These are phyloP conservation scores for Leccinum subfulvum DNA, from an alignment of 1,284 basidiomycete genomes.

Conservation along the genomic window DNA sequence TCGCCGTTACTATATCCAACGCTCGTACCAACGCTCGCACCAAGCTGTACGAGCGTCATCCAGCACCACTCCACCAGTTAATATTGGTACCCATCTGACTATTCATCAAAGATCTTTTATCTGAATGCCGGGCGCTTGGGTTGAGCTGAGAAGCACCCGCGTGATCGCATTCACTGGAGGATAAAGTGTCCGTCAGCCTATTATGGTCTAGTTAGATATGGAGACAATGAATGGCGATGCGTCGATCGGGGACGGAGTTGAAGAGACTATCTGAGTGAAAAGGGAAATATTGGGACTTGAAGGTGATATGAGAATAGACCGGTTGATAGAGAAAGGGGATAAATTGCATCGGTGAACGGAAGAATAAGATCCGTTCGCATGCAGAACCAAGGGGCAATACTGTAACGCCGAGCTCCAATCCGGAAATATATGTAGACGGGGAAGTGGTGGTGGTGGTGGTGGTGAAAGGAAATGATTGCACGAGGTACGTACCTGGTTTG, in stretches of 20 bases:
- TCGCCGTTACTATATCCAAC: conserved; percentile 25
- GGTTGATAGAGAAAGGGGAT: conserved; percentile 1
- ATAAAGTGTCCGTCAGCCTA: conserved; percentile 17
- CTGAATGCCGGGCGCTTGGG: conserved; percentile 82
- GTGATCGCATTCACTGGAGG: conserved; percentile 64
- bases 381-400: background rate
- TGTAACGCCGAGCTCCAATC: background rate
- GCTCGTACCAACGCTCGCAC: conserved; percentile 6
- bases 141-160: conserved; percentile 80
- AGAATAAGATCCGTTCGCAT: conserved; percentile 1
- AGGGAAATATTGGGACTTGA: conserved; percentile 4
- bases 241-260: conserved; percentile 15
- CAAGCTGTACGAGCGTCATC: conserved; percentile 26
- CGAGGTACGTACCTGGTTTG: conserved; percentile 39
- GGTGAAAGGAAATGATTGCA: background rate
- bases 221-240: conserved; percentile 5
- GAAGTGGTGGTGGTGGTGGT: background rate
- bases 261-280: conserved; percentile 3
- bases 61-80: background rate
- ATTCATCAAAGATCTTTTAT: conserved; percentile 40
- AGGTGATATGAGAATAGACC: background rate
- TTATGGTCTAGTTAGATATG: conserved; percentile 3
- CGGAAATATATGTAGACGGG: conserved; percentile 2
- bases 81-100: background rate
- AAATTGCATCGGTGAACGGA: background rate